Evolutionary conservation across 495 filamentous ascomycete species (phyloP).

Genomic region (Cladorrhinum samala): DNA sequence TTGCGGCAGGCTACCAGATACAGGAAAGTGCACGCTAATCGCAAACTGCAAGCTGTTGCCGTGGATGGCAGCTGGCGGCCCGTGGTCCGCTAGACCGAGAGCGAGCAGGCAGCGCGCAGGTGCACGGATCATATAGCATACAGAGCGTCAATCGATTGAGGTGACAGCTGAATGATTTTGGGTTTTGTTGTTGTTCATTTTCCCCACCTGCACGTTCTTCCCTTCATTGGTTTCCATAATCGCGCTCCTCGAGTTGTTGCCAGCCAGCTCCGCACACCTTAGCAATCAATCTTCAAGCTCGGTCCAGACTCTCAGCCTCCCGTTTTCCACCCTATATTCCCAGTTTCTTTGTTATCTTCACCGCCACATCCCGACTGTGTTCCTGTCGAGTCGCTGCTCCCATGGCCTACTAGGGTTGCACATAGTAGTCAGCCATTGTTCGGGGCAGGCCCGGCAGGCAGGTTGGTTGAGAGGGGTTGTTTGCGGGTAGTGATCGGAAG

Average conservation of each 20-base stretch:
- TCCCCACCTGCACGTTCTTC: background rate
- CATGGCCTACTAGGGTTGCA: background rate
- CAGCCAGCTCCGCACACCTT: too few species aligned
- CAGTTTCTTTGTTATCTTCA: background rate
- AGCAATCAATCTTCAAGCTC: too few species aligned
- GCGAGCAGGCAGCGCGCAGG: too few species aligned
- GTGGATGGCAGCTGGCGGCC: too few species aligned
- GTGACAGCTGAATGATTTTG: background rate
- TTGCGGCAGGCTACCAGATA: too few species aligned
- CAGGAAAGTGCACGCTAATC: slow-evolving; percentile 9
- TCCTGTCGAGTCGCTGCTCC: background rate
- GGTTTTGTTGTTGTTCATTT: background rate
- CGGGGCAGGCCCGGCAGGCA: background rate
- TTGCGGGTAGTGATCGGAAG: background rate
- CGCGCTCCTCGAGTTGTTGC: background rate
- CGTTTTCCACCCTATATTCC: background rate
- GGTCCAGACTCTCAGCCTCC: background rate
- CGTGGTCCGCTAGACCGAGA: too few species aligned
- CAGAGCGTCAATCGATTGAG: background rate
- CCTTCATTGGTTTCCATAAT: background rate
- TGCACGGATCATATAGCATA: slow-evolving; percentile 2
- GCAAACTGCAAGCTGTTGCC: slow-evolving; percentile 21
- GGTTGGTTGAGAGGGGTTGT: background rate
- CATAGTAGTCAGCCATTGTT: background rate
- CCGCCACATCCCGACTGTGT: background rate